Conservation (phyloP, 441 rosid species). For the Hura crepitans region DNA sequence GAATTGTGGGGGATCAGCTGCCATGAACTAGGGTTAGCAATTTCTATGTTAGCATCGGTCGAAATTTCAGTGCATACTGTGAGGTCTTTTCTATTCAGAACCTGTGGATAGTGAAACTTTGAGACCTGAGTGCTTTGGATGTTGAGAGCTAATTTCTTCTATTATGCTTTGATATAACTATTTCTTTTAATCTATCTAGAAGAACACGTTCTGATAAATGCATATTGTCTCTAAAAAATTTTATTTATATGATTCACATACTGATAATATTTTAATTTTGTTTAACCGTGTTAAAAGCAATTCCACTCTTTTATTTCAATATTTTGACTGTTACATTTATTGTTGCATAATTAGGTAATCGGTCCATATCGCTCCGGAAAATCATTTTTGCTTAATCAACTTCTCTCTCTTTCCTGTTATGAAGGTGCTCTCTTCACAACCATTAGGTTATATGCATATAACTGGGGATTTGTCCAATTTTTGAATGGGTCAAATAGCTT, state of each 20-base stretch:
- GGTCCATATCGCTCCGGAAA: slow-evolving; percentile 99
- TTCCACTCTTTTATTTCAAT: slow-evolving; percentile 4
- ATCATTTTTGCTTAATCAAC: slow-evolving; percentile 95
- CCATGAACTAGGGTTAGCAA: background rate
- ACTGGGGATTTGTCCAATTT: slow-evolving; percentile 13
- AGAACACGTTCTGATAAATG: background rate
- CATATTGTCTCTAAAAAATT: background rate
- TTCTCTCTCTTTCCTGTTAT: slow-evolving; percentile 94
- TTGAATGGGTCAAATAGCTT: slow-evolving; percentile 10
- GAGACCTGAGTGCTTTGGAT: slow-evolving; percentile 10
- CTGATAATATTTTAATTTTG: background rate
- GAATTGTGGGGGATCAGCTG: background rate
- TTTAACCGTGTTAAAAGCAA: slow-evolving; percentile 11
- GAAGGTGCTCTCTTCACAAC: slow-evolving; percentile 56
- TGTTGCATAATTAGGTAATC: slow-evolving; percentile 63
- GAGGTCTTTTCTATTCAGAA: background rate
- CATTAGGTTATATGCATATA: background rate
- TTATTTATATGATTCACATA: background rate
- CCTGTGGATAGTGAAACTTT: background rate
- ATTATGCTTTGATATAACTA: background rate
- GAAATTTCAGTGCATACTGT: background rate
- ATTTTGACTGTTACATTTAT: slow-evolving; percentile 21
- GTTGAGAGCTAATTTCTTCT: background rate
- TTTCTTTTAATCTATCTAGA: slow-evolving; percentile 1
- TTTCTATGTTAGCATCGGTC: background rate